These are phyloP conservation scores for Fonsecaea nubica DNA, from an alignment of 2,329 filamentous ascomycete genomes.

Conservation along the genomic window DNA sequence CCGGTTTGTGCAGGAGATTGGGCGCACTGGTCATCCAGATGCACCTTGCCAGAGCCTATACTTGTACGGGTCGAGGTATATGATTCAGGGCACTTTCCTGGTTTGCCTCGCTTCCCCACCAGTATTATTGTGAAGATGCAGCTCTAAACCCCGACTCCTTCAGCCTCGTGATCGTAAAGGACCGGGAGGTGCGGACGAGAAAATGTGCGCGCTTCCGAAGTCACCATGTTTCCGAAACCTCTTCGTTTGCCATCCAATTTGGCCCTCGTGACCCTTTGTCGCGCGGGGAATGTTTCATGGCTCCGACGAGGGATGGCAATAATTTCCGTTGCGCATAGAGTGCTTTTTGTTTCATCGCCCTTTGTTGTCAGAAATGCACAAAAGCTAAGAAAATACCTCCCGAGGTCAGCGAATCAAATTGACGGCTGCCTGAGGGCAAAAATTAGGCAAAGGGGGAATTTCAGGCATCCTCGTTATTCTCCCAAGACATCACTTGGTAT, in stretches of 20 bases:
- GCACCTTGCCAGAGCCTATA: not conserved
- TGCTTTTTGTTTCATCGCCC: not conserved
- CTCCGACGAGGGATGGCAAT: not conserved
- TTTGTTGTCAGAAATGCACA: not conserved
- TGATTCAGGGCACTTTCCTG: not conserved
- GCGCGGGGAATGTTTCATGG: not conserved
- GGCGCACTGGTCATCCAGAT: not conserved
- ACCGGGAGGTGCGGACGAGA: constrained; percentile 1
- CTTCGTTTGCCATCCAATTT: not conserved
- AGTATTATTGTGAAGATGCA: not conserved
- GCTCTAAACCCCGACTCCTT: not conserved
- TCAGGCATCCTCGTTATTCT: not conserved
- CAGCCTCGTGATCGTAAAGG: constrained; percentile 8
- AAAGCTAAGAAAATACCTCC: not conserved
- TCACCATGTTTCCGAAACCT: not conserved
- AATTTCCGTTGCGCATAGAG: not conserved
- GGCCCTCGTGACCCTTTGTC: not conserved
- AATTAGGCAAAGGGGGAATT: not conserved
- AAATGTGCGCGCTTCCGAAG: constrained; percentile 2
- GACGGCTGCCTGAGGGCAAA: constrained; percentile 1
- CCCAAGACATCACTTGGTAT: too few species aligned
- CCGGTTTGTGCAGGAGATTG: not conserved
- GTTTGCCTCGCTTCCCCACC: not conserved
- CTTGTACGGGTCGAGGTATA: too few species aligned
- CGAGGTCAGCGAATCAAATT: not conserved